Conservation (phyloP, 2,329 filamentous ascomycete genomes). For the Sclerotinia trifoliorum region DNA sequence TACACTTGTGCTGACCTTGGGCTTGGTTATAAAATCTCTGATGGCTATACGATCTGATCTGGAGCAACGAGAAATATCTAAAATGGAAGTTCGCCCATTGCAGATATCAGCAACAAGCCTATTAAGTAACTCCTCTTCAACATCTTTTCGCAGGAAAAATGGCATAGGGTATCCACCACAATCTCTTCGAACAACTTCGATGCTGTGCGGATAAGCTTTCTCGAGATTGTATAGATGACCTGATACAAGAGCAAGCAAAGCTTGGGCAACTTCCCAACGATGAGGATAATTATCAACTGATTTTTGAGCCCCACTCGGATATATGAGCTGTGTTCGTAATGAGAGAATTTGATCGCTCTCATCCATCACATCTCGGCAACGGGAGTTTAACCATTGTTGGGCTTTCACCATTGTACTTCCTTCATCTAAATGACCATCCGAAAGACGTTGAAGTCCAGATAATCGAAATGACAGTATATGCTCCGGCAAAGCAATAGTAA, state of each 20-base stretch:
- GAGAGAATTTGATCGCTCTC: conserved; percentile 48
- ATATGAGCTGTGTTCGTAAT: conserved; percentile 44
- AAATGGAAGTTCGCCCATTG: conserved; percentile 32
- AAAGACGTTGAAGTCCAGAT: conserved; percentile 49
- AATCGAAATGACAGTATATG: conserved; percentile 55
- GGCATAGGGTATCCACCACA: conserved; percentile 47
- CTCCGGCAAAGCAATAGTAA: conserved; percentile 53
- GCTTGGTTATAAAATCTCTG: conserved; percentile 34
- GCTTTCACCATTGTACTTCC: conserved; percentile 46
- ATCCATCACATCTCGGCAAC: conserved; percentile 52
- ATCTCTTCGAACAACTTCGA: conserved; percentile 44
- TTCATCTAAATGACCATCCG: conserved; percentile 42
- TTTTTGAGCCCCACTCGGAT: conserved; percentile 43
- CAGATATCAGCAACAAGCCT: conserved; percentile 41
- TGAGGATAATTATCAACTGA: conserved; percentile 43
- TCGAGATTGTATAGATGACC: conserved; percentile 41
- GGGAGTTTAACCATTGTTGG: conserved; percentile 46
- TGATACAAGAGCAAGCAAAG: conserved; percentile 38
- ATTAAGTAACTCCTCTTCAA: conserved; percentile 40
- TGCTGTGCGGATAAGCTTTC: conserved; percentile 42
- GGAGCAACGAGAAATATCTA: conserved; percentile 26
- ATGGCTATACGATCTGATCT: conserved; percentile 36
- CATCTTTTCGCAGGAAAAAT: conserved; percentile 47
- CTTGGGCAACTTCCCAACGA: conserved; percentile 42
- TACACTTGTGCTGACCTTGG: conserved; percentile 31